A percentile compares a stretch with the other conserved stretches of the same genome.
These are phyloP conservation scores for Suhomyces taliae DNA, from an alignment of 1,139 yeast species.

Conservation along the genomic window DNA sequence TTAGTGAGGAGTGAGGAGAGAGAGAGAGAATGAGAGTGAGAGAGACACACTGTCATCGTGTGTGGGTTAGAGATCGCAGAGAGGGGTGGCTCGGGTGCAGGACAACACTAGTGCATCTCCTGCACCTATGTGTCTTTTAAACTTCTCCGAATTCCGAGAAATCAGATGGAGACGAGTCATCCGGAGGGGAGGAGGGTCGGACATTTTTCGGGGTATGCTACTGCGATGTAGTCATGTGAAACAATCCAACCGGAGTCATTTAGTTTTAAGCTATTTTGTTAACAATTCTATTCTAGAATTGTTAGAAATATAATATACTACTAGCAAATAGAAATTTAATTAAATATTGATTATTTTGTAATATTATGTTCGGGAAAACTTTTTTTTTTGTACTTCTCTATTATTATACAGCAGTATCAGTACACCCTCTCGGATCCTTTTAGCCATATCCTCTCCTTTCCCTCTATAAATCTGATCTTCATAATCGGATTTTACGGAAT, in stretches of 20 bases:
- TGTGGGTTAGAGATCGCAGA: background rate
- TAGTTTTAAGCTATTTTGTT: too few species aligned
- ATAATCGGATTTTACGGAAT: background rate
- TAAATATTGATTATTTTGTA: too few species aligned
- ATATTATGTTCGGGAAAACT: background rate
- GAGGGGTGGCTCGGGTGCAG: background rate
- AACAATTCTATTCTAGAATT: too few species aligned
- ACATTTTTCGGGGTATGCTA: background rate
- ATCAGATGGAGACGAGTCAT: slow-evolving; percentile 6
- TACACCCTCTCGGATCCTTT: background rate
- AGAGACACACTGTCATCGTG: background rate
- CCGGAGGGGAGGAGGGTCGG: slow-evolving; percentile 2
- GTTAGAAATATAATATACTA: too few species aligned
- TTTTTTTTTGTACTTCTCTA: too few species aligned
- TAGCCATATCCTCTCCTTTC: too few species aligned
- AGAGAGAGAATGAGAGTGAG: too few species aligned
- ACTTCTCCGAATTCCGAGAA: slow-evolving; percentile 3
- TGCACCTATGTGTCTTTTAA: background rate
- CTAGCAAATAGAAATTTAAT: too few species aligned
- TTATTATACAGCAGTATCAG: too few species aligned
- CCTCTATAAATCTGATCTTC: too few species aligned
- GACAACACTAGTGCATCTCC: too few species aligned
- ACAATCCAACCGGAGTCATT: background rate
- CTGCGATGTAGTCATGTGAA: slow-evolving; percentile 1
- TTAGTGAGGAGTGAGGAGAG: background rate